phyloP scores from a whole-genome alignment of 768 basidiomycete species.

The Hygrophorus pudorinus region DNA sequence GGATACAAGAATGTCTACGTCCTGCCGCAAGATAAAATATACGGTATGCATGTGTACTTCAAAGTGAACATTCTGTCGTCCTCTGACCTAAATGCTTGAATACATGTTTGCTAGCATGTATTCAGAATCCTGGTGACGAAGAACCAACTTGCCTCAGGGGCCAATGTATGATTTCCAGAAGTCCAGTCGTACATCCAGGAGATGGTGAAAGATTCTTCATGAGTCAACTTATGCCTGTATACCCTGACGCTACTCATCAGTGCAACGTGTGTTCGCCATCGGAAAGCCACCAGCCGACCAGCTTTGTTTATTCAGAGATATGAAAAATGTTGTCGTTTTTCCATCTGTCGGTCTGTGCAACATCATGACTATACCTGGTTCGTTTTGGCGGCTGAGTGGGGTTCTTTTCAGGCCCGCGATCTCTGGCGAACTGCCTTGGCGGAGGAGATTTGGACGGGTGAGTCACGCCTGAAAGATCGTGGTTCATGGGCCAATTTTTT shows the following conservation, averaged over 20 bases:
- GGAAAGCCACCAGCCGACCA: constrained; percentile 52
- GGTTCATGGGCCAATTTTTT: background rate
- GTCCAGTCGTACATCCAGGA: constrained; percentile 68
- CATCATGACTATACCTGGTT: background rate
- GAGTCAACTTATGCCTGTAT: background rate
- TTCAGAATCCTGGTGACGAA: constrained; percentile 39
- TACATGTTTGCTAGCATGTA: constrained; percentile 34
- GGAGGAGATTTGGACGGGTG: constrained; percentile 81
- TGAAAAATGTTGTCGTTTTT: constrained; percentile 68
- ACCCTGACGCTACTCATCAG: constrained; percentile 21
- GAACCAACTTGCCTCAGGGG: constrained; percentile 52
- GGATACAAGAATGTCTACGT: constrained; percentile 44
- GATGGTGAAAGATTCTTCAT: constrained; percentile 36
- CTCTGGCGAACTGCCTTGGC: constrained; percentile 57
- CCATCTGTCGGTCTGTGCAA: constrained; percentile 41
- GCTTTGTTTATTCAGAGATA: constrained; percentile 45
- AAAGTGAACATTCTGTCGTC: background rate
- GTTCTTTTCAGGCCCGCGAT: constrained; percentile 36
- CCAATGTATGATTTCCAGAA: constrained; percentile 52
- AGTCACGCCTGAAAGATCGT: constrained; percentile 7
- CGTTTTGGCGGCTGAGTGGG: background rate
- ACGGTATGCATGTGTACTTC: constrained; percentile 33
- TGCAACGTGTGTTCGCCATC: constrained; percentile 62
- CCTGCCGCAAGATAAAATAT: constrained; percentile 51
- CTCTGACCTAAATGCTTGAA: constrained; percentile 2